These are phyloP conservation scores for Sicyos baderoa DNA, from an alignment of 306 rosid species.

Conservation along the genomic window DNA sequence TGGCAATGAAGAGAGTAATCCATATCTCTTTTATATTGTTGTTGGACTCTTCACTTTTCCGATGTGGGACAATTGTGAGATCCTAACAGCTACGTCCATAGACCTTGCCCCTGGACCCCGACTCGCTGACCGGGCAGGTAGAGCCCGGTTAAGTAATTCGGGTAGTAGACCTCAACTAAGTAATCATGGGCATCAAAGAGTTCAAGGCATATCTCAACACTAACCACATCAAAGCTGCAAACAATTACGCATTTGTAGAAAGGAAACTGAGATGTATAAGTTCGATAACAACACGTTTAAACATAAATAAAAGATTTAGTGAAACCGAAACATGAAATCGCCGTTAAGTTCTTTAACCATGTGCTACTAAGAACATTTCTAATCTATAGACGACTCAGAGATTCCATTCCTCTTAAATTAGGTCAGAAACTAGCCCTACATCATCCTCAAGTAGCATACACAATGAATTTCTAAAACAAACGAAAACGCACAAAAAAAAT, in stretches of 20 bases:
- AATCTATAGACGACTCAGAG: background rate
- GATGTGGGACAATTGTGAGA: too few relatives aligned
- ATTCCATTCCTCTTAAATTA: background rate
- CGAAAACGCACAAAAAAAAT: background rate
- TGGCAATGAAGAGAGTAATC: too few relatives aligned
- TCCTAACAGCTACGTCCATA: too few relatives aligned
- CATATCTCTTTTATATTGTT: too few relatives aligned
- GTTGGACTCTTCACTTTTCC: too few relatives aligned
- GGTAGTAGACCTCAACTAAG: too few relatives aligned
- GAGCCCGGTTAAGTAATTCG: too few relatives aligned
- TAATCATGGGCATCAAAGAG: too few relatives aligned
- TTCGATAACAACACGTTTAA: background rate
- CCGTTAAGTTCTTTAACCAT: background rate
- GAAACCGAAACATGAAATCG: background rate
- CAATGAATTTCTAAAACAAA: background rate
- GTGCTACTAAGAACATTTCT: background rate
- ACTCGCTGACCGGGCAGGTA: too few relatives aligned
- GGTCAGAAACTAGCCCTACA: background rate
- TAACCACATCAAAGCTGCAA: background rate
- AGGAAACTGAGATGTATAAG: background rate
- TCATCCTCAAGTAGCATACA: background rate
- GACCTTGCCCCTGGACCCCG: too few relatives aligned
- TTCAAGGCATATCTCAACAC: background rate
- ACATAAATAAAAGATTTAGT: background rate
- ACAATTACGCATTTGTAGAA: background rate